Base-by-base conservation (phyloP, 31 red algal genomes). In the Bonnemaisonia californica region DNA sequence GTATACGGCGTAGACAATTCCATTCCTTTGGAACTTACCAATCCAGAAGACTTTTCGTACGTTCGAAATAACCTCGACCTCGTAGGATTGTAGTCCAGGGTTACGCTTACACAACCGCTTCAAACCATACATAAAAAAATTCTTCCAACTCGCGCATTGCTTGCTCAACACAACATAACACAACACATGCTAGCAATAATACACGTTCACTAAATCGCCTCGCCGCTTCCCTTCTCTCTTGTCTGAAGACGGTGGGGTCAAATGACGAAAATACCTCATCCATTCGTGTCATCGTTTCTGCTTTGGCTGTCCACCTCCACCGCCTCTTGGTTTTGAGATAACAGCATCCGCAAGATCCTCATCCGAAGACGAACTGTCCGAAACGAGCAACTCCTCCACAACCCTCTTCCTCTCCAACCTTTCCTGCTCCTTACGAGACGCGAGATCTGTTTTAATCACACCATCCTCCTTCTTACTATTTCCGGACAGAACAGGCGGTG, bases 1-100 rank as follows among this genome's bases (percentile, higher is more conserved):
- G 93, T 96, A 18, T 84, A 92, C 70, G 61, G 80, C 36, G 86
- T 89, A 12, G 67, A 75, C 34, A 69, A 83, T 40, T 41, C 91
- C 29, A 84, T 96, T 71, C 93, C 93, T 26, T 59, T 96, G 69
- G 93, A 96, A 81, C 83, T 96, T 26, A 96, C 93, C 62, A 91
- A 96, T 63, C 93, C 93, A 1, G 93, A 90, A 54, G 93, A 96
- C 42, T 84, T 96, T 70, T 87, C 89, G 26, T 91, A 87, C 61
- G 87, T 96, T 21, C 80, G 82, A 66, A 96, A 88, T 41, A 90
- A 96, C 60, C 93, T 96, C 41, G 82, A 85, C 55, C 79, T 82
- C 19, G 93, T 96, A 34, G 93, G 93, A 37, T 65, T 96, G 62
- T 96, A 83, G 57, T 21, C 31, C 54, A 32, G 34, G 32, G 9